A percentile compares a stretch with the other conserved stretches of the same genome.
Evolutionary conservation across 2,329 filamentous ascomycete genomes (phyloP).

Genomic region (Juglanconis oblonga): DNA sequence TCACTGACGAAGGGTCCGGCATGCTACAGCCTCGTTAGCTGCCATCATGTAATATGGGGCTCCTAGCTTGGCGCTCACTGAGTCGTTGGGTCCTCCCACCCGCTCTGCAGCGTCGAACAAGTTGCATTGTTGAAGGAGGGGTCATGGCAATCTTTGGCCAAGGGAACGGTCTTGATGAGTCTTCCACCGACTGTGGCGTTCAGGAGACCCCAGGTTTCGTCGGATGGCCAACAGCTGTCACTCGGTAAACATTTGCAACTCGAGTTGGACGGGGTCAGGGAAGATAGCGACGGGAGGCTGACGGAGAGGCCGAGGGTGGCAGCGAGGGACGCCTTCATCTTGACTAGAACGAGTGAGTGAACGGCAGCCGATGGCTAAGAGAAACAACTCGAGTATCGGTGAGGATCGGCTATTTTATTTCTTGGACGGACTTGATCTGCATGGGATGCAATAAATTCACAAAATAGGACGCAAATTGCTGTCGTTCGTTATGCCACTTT

Average conservation of each 20-base stretch:
- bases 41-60: background rate
- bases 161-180: constrained; percentile 7
- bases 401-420: background rate
- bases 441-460: too few relatives aligned
- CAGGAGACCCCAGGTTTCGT: background rate
- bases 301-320: background rate
- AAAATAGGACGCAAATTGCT: too few relatives aligned
- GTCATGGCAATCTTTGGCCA: constrained; percentile 5
- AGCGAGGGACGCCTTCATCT: background rate
- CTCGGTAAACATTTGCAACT: constrained; percentile 7
- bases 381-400: background rate
- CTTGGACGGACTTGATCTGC: background rate
- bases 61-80: constrained; percentile 3
- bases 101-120: constrained; percentile 2
- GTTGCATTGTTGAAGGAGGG: constrained; percentile 9
- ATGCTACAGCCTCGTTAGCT: background rate
- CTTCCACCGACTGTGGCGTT: constrained; percentile 7
- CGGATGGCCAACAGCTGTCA: constrained; percentile 6
- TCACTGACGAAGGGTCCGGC: constrained; percentile 23
- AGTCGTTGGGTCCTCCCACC: background rate
- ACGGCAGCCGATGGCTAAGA: background rate
- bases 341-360: background rate
- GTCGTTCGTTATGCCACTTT: too few relatives aligned
- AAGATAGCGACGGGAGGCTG: background rate
- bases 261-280: background rate